phyloP scores from a whole-genome alignment of 2,329 filamentous ascomycete genomes.

The Byssothecium circinans region DNA sequence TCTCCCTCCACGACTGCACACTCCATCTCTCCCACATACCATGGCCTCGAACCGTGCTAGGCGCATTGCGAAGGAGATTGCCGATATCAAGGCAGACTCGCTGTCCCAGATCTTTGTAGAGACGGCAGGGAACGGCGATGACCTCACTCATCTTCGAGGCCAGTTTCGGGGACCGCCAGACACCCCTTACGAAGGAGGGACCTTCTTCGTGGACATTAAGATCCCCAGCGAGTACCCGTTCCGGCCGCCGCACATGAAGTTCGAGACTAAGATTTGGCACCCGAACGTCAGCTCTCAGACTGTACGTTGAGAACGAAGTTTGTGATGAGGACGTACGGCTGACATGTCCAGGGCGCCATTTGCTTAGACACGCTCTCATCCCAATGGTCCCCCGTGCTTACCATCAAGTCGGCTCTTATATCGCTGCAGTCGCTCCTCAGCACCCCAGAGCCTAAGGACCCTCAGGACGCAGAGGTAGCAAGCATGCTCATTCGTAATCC shows the following conservation, averaged over 20 bases:
- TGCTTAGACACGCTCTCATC: slow-evolving; percentile 89
- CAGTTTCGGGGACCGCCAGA: slow-evolving; percentile 85
- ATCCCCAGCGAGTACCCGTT: slow-evolving; percentile 93
- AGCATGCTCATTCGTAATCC: slow-evolving; percentile 82
- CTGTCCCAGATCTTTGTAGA: slow-evolving; percentile 75
- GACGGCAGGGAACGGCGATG: slow-evolving; percentile 62
- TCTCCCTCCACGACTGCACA: not conserved
- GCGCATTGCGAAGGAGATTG: slow-evolving; percentile 73
- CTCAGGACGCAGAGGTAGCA: slow-evolving; percentile 94
- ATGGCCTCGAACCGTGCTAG: slow-evolving; percentile 62
- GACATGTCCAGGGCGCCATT: slow-evolving; percentile 76
- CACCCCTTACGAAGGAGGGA: slow-evolving; percentile 88
- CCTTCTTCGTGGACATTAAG: slow-evolving; percentile 78
- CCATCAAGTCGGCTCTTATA: slow-evolving; percentile 91
- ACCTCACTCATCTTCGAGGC: slow-evolving; percentile 81
- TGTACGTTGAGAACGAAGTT: slow-evolving; percentile 55
- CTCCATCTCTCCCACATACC: slow-evolving; percentile 1
- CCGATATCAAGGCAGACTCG: slow-evolving; percentile 72
- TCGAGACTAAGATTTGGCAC: slow-evolving; percentile 94
- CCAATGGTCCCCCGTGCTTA: slow-evolving; percentile 94
- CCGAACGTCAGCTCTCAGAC: slow-evolving; percentile 95
- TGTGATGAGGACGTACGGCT: slow-evolving; percentile 16
- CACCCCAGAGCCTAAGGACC: slow-evolving; percentile 92
- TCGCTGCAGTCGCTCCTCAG: slow-evolving; percentile 92
- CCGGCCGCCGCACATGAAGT: slow-evolving; percentile 86